Evolutionary conservation across 805 yeast genomes (phyloP).

Genomic region (Starmerella sp.): DNA sequence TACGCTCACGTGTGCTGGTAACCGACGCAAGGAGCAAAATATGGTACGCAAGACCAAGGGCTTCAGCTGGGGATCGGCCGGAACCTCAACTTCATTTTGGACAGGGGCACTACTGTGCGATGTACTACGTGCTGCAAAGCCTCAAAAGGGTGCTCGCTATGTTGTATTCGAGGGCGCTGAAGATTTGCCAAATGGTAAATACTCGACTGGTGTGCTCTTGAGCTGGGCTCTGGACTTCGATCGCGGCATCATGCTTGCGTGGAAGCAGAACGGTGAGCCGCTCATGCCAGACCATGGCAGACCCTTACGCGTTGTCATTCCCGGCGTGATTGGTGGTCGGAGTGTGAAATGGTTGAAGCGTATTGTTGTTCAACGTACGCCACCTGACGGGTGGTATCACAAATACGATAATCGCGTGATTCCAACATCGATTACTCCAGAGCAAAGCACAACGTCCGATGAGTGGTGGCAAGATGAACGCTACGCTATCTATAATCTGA

Average conservation of each 20-base stretch:
- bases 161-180: constrained; percentile 33
- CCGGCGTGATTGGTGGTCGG: constrained; percentile 34
- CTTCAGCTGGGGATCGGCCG: constrained; percentile 33
- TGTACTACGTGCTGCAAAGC: constrained; percentile 25
- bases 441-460: constrained; percentile 27
- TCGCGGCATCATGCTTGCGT: constrained; percentile 29
- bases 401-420: constrained; percentile 31
- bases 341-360: constrained; percentile 32
- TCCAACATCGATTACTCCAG: constrained; percentile 32
- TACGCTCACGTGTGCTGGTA: constrained; percentile 32
- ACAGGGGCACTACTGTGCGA: constrained; percentile 30
- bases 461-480: constrained; percentile 33
- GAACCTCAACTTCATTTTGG: constrained; percentile 30
- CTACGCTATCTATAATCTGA: constrained; percentile 31
- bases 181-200: constrained; percentile 19
- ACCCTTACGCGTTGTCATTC: constrained; percentile 31
- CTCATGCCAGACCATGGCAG: constrained; percentile 32
- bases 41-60: constrained; percentile 30
- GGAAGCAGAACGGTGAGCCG: constrained; percentile 31
- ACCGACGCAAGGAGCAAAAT: constrained; percentile 31
- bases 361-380: constrained; percentile 27
- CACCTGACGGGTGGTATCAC: constrained; percentile 32
- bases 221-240: constrained; percentile 30
- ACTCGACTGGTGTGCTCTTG: constrained; percentile 30
- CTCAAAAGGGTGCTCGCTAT: constrained; percentile 26